Base-by-base conservation (phyloP, 2,329 filamentous ascomycete species). In the Neonectria sp. region DNA sequence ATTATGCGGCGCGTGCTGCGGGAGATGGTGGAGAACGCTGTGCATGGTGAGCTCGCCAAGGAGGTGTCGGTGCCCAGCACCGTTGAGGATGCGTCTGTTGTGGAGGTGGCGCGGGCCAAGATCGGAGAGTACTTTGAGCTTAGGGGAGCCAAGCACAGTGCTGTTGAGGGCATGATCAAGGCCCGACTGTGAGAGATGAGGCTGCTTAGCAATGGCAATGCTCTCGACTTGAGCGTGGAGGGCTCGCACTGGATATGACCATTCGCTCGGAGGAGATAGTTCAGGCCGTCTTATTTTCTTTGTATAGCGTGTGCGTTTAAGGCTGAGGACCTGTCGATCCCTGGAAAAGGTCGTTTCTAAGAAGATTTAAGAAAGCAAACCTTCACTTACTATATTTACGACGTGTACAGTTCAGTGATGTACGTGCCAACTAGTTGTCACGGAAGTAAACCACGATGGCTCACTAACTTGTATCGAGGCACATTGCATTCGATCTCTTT, bases 11-110 rank as follows among this genome's bases (percentile, higher is more conserved):
- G 95, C 27, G 94, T 97, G 35, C 82, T 98, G 78, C 86, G 93
- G 35, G 93, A 97, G 82, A 82, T 98, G 71, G 82, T 97, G 17
- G 95, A 98, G 83, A 94, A 97, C 77, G 94, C 90, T 0, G 90
- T 91, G 6, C 87, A 91, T 67, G 93, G 89, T 1, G 89, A 95
- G 29, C 92, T 92, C 73, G 91, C 92, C 17, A 92, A 90, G 78
- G 84, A 88, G 55, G 92, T 97, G 2, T 86, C 86, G 68, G 89
- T 95, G 52, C 95, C 95, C 9, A 93, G 92, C 29, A 97, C 95
- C 4, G 92, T 98, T 53, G 95, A 97, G 81, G 95, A 98, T 82
- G 83, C 83, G 1, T 86, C 88, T 31, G 93, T 92, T 9, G 90
- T 98, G 8, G 90, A 92, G 24, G 89, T 93, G 62, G 95, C 94